Evolutionary conservation across 2,329 filamentous ascomycete genomes (phyloP), one percentile per base, ranked within the genome.

Genomic region (Monosporascus sp.): DNA sequence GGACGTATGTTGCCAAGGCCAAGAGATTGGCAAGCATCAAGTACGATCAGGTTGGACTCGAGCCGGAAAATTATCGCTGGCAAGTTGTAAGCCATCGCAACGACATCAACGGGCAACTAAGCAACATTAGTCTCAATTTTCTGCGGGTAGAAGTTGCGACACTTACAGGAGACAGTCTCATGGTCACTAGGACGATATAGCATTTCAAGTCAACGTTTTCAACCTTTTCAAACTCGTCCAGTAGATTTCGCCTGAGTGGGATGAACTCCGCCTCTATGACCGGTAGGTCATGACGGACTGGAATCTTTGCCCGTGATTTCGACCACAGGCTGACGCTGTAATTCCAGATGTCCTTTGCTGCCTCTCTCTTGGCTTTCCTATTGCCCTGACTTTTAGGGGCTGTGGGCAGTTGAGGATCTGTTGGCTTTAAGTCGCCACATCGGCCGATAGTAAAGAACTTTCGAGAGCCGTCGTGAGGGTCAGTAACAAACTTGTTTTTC

Each of bases 61-160:
- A 97, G 72, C 9, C 91, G 84, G 64, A 91, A 86, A 38, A 97
- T 88, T 40, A 96, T 88, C 0, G 91, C 87, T 0, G 94, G 93
- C 54, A 97, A 85, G 1, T 84, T 76, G 62, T 92, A 84, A 19
- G 82, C 85, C 74, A 90, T 90, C 4, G 81, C 78, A 1, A 89
- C 89, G n/a, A 89, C 72, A 1, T 82, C 74, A 0, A 83, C 73
- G 0, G 89, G 82, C 5, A 97, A 74, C 84, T 91, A 48, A 0
- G 5, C 5, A 0, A 8, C 46, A 49, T 70, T 52, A 70, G 62
- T 48, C 52, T 8, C 19, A 16, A 48, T 27, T 49, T 27, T 19
- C 9, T 45, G n/a, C 3, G 22, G 22, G 31, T 14, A 8, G n/a
- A 37, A 35, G 20, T 7, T 3, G 46, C 2, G 5, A 19, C 9